phyloP scores from a whole-genome alignment of 23 red algal species.

The Gracilaria caudata region DNA sequence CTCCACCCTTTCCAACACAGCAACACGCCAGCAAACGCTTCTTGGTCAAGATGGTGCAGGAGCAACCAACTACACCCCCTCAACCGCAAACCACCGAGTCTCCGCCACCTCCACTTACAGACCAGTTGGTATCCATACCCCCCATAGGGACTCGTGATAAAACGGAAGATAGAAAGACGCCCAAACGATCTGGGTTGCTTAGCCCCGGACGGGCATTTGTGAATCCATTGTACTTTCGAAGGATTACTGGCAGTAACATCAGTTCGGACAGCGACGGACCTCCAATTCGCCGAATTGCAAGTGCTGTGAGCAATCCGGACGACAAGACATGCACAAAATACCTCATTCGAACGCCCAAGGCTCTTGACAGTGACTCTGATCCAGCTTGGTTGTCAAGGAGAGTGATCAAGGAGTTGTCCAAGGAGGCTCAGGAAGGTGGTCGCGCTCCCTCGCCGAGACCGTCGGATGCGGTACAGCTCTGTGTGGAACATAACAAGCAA shows the following conservation, averaged over 20 bases:
- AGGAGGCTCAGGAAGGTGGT: conserved; percentile 28
- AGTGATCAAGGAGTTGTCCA: conserved; percentile 4
- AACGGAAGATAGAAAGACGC: conserved; percentile 16
- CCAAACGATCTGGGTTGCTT: background rate
- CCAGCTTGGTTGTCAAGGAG: conserved; percentile 13
- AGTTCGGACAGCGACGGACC: conserved; percentile 17
- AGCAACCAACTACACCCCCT: background rate
- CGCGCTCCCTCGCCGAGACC: conserved; percentile 44
- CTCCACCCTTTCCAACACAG: background rate
- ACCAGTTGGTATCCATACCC: conserved; percentile 4
- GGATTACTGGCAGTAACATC: background rate
- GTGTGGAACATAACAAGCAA: conserved; percentile 58
- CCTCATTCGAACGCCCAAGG: conserved; percentile 24
- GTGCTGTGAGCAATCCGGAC: conserved; percentile 39
- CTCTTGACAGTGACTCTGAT: conserved; percentile 31
- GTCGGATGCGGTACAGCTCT: background rate
- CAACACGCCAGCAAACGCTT: background rate
- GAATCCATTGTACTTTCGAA: conserved; percentile 1
- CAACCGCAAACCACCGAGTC: background rate
- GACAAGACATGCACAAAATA: conserved; percentile 18
- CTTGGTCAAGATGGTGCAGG: background rate
- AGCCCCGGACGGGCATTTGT: conserved; percentile 1
- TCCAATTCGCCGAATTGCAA: conserved; percentile 18
- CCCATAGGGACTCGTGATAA: background rate
- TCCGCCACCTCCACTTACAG: background rate